phyloP scores from a whole-genome alignment of 129 eudicot species.

The Calendula officinalis region DNA sequence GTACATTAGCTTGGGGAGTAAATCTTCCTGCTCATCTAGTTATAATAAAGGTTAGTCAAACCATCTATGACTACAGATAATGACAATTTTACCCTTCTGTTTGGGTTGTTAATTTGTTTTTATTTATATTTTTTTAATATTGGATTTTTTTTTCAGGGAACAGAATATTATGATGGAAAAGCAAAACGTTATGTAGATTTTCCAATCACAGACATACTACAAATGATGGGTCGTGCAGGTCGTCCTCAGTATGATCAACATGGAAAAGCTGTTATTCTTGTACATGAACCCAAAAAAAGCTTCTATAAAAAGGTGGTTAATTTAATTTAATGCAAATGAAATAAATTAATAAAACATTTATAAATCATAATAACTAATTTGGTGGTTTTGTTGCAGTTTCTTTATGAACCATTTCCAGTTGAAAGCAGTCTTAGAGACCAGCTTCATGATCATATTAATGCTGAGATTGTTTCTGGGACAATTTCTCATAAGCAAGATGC shows the following conservation, averaged over 20 bases:
- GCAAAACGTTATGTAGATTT: constrained; percentile 86
- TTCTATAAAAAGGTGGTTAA: constrained; percentile 80
- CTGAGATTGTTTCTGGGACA: constrained; percentile 96
- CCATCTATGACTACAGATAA: neutral
- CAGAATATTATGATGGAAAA: constrained; percentile 87
- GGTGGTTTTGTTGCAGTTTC: constrained; percentile 57
- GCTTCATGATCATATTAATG: constrained; percentile 90
- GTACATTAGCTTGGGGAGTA: constrained; percentile 99
- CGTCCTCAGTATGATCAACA: constrained; percentile 95
- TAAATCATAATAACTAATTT: neutral
- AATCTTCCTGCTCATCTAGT: constrained; percentile 98
- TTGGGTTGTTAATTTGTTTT: constrained; percentile 16
- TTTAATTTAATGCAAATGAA: neutral
- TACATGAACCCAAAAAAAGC: constrained; percentile 95
- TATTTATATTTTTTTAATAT: constrained; percentile 19
- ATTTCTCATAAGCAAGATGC: constrained; percentile 95
- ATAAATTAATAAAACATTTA: constrained; percentile 6
- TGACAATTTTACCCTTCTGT: neutral
- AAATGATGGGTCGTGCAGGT: constrained; percentile 99
- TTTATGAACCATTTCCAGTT: constrained; percentile 97
- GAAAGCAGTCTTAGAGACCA: constrained; percentile 97
- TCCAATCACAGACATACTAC: constrained; percentile 93
- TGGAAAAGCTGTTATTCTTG: constrained; percentile 96
- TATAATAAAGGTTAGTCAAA: constrained; percentile 77
- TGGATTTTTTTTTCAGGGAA: constrained; percentile 55